Conservation (phyloP, 352 stramenopile species). For the Phytopythium vexans region DNA sequence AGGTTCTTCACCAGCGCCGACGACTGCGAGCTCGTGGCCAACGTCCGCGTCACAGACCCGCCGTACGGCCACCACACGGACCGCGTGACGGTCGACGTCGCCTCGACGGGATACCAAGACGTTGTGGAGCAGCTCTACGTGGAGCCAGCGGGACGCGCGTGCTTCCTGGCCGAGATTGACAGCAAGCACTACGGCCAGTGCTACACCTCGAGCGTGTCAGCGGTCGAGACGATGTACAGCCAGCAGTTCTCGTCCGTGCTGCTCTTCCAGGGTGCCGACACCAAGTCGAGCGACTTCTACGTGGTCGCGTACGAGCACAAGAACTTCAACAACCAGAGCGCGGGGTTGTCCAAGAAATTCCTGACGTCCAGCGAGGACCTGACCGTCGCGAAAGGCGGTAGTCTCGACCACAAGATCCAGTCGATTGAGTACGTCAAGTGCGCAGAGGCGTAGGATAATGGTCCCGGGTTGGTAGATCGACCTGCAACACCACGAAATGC, state of each 20-base stretch:
- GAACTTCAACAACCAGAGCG: slow-evolving; percentile 20
- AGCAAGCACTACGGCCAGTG: slow-evolving; percentile 26
- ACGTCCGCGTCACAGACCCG: slow-evolving; percentile 30
- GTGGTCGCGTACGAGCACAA: slow-evolving; percentile 37
- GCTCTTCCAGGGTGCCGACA: slow-evolving; percentile 27
- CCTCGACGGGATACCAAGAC: slow-evolving; percentile 28
- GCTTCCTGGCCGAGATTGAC: slow-evolving; percentile 20
- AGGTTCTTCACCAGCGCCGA: slow-evolving; percentile 24
- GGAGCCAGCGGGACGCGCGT: slow-evolving; percentile 37
- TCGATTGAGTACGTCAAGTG: slow-evolving; percentile 5
- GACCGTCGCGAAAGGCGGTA: not conserved
- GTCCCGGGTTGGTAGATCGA: no score
- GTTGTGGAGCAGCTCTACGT: slow-evolving; percentile 44
- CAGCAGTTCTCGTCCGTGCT: slow-evolving; percentile 32
- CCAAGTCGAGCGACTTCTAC: slow-evolving; percentile 27
- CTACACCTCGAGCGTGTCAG: slow-evolving; percentile 20
- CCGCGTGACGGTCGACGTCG: slow-evolving; percentile 19
- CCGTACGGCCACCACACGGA: slow-evolving; percentile 35
- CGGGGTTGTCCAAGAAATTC: slow-evolving; percentile 19
- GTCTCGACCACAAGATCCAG: slow-evolving; percentile 3
- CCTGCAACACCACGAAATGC: no score
- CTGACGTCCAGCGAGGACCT: slow-evolving; percentile 26
- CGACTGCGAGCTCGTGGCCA: slow-evolving; percentile 32
- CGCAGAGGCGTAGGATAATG: slow-evolving; percentile 1
- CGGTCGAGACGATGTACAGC: slow-evolving; percentile 25